These are phyloP conservation scores for Cinnamomum chago DNA, from an alignment of 164 flowering plant species.

Conservation along the genomic window DNA sequence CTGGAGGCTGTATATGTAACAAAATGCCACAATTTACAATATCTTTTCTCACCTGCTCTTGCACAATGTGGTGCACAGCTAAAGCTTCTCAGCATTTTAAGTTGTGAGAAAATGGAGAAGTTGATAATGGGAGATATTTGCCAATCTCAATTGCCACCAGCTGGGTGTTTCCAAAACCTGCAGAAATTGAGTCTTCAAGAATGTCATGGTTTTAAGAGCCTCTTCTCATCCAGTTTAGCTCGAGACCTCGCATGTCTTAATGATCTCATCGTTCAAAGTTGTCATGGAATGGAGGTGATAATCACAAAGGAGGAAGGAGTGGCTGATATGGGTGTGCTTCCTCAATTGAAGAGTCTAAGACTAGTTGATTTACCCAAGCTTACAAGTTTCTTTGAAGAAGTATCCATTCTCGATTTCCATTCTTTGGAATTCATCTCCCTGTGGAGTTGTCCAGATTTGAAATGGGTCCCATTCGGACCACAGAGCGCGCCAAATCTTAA, in stretches of 20 bases:
- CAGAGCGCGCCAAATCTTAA: background rate
- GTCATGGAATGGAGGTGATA: background rate
- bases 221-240: background rate
- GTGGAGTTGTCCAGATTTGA: background rate
- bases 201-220: background rate
- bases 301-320: background rate
- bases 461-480: background rate
- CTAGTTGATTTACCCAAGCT: background rate
- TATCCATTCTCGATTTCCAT: background rate
- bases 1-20: background rate
- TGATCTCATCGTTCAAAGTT: background rate
- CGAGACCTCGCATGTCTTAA: background rate
- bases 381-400: background rate
- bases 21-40: background rate
- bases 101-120: conserved; percentile 1
- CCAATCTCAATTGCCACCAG: background rate
- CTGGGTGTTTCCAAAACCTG: background rate
- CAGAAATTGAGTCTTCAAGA: background rate
- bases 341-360: background rate
- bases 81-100: background rate
- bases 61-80: background rate
- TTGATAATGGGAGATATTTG: background rate
- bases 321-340: background rate
- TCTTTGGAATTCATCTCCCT: background rate
- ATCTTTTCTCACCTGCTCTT: background rate